Evolutionary conservation across 768 basidiomycete genomes (phyloP), one percentile per base, ranked within the genome.

Genomic region (Fomitopsis serialis): DNA sequence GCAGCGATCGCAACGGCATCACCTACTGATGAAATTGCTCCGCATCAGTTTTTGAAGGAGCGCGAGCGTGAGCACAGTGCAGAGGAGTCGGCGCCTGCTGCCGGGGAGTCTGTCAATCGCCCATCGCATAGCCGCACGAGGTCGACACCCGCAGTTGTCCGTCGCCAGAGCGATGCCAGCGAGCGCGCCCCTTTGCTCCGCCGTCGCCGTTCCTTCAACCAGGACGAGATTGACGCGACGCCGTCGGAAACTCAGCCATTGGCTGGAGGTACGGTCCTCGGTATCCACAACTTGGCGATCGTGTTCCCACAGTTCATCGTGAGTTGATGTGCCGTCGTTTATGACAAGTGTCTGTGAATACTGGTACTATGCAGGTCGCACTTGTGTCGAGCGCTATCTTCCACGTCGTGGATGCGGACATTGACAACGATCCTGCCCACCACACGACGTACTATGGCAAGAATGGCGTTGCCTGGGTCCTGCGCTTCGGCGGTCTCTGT

Each of bases 241-340:
- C 48, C 50, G 29, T 37, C 27, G 10, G 68, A 76, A 24, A 61
- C 68, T 3, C 70, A 76, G 36, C 79, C 82, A 21, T 74, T 87
- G 45, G 86, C 89, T 2, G 94, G 93, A 17, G 94, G 94, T 9
- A 97, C 95, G 1, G 84, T 96, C 36, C 78, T 97, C 40, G 95
- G 95, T 2, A 93, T 98, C 37, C 95, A 98, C 64, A 98, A 98
- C 65, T 75, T 98, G 17, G 90, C 95, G 4, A 93, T 98, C 55
- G 95, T 98, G 24, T 84, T 92, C 72, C 95, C 95, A 21, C 95
- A 98, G 61, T 89, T 98, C 65, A 78, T 95, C 50, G 94, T 95
- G 65, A 60, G 92, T 78, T 2, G 36, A 48, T 32, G 6, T 21
- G 8, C 12, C 17, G 22, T 23, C 12, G 21, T 23, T 22, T 25